phyloP scores from a whole-genome alignment of 306 rosid species.

The Rosa lucieae region DNA sequence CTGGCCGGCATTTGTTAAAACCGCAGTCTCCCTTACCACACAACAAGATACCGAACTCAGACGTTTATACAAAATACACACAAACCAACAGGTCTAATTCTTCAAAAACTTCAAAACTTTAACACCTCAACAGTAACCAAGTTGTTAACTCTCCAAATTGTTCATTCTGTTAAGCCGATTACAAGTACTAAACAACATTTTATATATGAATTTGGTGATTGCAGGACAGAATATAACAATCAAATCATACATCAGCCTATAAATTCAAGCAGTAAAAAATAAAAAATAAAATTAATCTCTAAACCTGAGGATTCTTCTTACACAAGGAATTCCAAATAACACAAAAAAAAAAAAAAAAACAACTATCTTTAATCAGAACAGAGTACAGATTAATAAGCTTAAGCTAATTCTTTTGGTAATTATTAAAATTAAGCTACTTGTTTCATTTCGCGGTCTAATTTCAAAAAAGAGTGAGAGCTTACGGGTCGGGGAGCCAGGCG shows the following conservation, averaged over 20 bases:
- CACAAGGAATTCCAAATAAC: not conserved
- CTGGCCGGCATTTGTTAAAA: constrained; percentile 64
- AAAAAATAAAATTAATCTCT: not conserved
- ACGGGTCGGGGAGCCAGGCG: constrained; percentile 89
- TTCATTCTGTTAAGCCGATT: not conserved
- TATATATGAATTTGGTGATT: not conserved
- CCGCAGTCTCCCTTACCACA: constrained; percentile 53
- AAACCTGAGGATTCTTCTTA: not conserved
- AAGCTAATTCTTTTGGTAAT: not conserved
- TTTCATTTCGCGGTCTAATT: not conserved
- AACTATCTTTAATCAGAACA: not conserved
- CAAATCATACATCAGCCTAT: not conserved
- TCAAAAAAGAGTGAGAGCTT: constrained; percentile 7
- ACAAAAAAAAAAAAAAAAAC: not conserved
- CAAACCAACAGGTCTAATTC: not conserved
- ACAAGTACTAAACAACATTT: not conserved
- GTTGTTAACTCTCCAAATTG: not conserved
- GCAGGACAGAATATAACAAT: not conserved
- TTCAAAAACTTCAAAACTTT: not conserved
- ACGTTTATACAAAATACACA: not conserved
- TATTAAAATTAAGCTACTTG: not conserved
- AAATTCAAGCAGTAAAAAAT: not conserved
- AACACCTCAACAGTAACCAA: not conserved
- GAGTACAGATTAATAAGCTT: not conserved
- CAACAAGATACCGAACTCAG: constrained; percentile 19